These are phyloP conservation scores for Saxophila tyrrhenica DNA, from an alignment of 495 filamentous ascomycete genomes.

Conservation along the genomic window DNA sequence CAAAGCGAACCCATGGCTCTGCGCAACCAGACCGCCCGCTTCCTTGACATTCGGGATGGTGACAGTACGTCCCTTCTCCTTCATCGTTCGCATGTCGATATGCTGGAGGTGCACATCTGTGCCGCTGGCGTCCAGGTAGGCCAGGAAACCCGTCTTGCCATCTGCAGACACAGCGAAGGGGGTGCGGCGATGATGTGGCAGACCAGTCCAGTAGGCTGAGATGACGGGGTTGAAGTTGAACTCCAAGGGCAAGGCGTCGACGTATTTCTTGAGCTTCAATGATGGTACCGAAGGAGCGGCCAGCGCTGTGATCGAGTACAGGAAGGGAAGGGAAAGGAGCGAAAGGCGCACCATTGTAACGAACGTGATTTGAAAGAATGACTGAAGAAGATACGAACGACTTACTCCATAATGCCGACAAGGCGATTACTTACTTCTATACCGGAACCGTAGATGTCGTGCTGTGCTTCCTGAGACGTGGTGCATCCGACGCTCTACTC, in stretches of 20 bases:
- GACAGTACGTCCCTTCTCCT: constrained; percentile 34
- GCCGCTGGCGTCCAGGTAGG: constrained; percentile 39
- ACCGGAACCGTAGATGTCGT: too few species aligned
- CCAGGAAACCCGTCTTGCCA: constrained; percentile 41
- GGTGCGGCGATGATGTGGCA: constrained; percentile 43
- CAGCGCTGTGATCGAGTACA: constrained; percentile 3
- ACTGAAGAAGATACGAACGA: too few species aligned
- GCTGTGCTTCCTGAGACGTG: too few species aligned
- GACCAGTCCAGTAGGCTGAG: constrained; percentile 42
- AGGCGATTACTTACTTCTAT: too few species aligned
- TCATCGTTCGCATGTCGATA: constrained; percentile 36
- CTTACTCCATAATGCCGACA: too few species aligned
- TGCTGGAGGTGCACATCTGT: constrained; percentile 40
- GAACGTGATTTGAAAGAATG: neutral
- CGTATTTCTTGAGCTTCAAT: constrained; percentile 29
- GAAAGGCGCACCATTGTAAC: neutral
- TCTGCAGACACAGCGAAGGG: constrained; percentile 42
- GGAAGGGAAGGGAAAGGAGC: neutral
- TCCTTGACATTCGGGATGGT: constrained; percentile 34
- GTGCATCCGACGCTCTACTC: too few species aligned
- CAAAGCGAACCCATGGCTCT: constrained; percentile 45
- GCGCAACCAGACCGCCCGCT: constrained; percentile 45
- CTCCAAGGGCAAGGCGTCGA: constrained; percentile 34
- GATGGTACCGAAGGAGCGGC: constrained; percentile 5
- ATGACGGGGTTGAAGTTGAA: constrained; percentile 39